Percentiles rank a stretch among this genome's conserved stretches.
phyloP scores from a whole-genome alignment of 2,329 filamentous ascomycete genomes.

The Sarocladiaceae sp. region DNA sequence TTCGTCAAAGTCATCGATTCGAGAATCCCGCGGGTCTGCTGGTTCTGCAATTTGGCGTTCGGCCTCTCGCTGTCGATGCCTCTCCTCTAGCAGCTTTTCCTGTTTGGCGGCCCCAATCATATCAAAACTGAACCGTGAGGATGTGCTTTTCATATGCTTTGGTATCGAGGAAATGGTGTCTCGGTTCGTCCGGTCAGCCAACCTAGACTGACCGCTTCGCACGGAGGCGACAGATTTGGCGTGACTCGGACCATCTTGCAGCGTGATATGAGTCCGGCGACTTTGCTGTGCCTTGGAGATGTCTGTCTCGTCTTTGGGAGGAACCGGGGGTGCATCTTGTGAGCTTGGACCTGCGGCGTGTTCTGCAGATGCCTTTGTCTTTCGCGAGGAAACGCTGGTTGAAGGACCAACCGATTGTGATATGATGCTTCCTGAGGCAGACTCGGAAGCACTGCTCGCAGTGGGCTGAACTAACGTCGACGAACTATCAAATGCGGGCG shows the following conservation, averaged over 20 bases:
- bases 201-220: constrained; percentile 37
- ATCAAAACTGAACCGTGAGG: constrained; percentile 76
- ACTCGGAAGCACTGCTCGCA: constrained; percentile 25
- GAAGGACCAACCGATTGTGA: constrained; percentile 21
- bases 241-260: constrained; percentile 1
- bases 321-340: constrained; percentile 28
- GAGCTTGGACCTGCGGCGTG: neutral
- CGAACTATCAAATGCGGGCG: neutral
- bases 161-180: constrained; percentile 45
- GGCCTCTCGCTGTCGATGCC: constrained; percentile 60
- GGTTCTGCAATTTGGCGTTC: constrained; percentile 45
- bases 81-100: constrained; percentile 65
- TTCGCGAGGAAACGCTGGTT: constrained; percentile 20
- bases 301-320: constrained; percentile 29
- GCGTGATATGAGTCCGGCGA: neutral
- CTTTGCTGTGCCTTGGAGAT: constrained; percentile 14
- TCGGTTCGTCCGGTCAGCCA: constrained; percentile 40
- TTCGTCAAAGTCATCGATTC: constrained; percentile 57
- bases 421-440: constrained; percentile 19
- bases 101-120: constrained; percentile 64
- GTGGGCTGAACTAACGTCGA: constrained; percentile 25
- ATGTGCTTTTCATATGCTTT: constrained; percentile 67
- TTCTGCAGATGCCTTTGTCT: constrained; percentile 13
- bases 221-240: constrained; percentile 15
- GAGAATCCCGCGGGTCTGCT: constrained; percentile 40